Evolutionary conservation across 1,284 basidiomycete species (phyloP).

Genomic region (Apiotrichum domesticum): DNA sequence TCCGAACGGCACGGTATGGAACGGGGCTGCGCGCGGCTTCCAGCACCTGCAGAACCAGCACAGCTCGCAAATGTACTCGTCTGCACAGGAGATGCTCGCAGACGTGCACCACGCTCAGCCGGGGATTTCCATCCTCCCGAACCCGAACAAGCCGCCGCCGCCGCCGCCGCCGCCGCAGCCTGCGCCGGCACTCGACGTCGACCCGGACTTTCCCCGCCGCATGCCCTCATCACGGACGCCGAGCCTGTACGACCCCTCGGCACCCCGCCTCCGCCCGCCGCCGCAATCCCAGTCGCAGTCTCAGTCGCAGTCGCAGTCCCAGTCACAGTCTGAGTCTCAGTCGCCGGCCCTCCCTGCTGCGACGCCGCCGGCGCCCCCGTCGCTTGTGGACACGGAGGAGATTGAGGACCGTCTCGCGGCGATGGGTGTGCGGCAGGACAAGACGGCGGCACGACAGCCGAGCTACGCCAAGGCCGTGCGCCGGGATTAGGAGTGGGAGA

Average conservation of each 20-base stretch:
- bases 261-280: slow-evolving; percentile 6
- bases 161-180: not conserved
- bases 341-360: not conserved
- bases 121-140: slow-evolving; percentile 8
- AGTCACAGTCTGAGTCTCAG: not conserved
- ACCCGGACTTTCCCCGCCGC: slow-evolving; percentile 39
- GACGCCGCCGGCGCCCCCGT: not conserved
- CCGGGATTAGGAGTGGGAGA: slow-evolving; percentile 21
- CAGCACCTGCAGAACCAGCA: not conserved
- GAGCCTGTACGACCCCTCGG: slow-evolving; percentile 33
- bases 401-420: slow-evolving; percentile 39
- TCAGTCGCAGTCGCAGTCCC: not conserved
- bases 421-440: slow-evolving; percentile 30
- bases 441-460: slow-evolving; percentile 14
- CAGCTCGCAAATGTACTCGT: not conserved
- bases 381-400: slow-evolving; percentile 18
- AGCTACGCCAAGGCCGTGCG: slow-evolving; percentile 43
- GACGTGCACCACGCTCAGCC: slow-evolving; percentile 2
- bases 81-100: not conserved
- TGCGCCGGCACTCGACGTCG: not conserved
- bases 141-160: slow-evolving; percentile 4
- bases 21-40: slow-evolving; percentile 18
- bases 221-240: slow-evolving; percentile 18
- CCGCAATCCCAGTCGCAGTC: not conserved
- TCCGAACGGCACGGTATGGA: slow-evolving; percentile 28